phyloP scores from a whole-genome alignment of 208 protist genomes.

The Trypanosoma platydactyli region DNA sequence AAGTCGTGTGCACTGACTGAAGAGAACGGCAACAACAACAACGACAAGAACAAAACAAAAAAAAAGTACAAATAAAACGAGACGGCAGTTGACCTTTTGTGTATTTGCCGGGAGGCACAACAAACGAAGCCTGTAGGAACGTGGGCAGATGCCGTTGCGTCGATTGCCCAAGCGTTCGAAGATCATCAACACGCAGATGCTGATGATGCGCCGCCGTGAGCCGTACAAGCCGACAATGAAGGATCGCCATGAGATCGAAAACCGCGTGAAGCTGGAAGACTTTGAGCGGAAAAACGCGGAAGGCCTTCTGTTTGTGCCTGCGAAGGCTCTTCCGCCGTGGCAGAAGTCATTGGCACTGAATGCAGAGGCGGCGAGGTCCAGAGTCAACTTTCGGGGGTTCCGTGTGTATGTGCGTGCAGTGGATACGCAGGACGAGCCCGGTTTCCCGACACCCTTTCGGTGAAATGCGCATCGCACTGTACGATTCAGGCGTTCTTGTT shows the following conservation, averaged over 20 bases:
- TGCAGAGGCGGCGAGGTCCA: constrained; percentile 27
- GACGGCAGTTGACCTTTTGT: not conserved
- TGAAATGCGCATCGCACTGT: constrained; percentile 16
- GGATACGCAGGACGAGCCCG: constrained; percentile 78
- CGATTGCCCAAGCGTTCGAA: constrained; percentile 49
- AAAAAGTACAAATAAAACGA: not conserved
- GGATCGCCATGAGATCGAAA: constrained; percentile 63
- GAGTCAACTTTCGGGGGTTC: constrained; percentile 71
- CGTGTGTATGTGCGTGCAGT: constrained; percentile 54
- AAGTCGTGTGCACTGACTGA: too few relatives aligned
- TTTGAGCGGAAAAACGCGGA: constrained; percentile 72
- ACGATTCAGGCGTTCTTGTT: not conserved
- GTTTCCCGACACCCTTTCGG: constrained; percentile 84
- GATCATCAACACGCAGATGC: constrained; percentile 43
- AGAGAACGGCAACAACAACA: too few relatives aligned
- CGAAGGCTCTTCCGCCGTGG: constrained; percentile 71
- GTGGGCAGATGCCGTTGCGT: constrained; percentile 20
- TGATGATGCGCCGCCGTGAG: constrained; percentile 43
- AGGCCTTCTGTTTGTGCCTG: constrained; percentile 77
- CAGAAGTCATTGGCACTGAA: constrained; percentile 53
- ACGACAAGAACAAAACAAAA: not conserved
- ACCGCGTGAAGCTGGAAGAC: constrained; percentile 48
- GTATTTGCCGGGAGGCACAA: not conserved
- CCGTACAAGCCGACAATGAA: constrained; percentile 68
- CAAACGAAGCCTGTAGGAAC: not conserved